Conservation (phyloP, 192 early-diverging fungal species). For the Pilobolus umbonatus region DNA sequence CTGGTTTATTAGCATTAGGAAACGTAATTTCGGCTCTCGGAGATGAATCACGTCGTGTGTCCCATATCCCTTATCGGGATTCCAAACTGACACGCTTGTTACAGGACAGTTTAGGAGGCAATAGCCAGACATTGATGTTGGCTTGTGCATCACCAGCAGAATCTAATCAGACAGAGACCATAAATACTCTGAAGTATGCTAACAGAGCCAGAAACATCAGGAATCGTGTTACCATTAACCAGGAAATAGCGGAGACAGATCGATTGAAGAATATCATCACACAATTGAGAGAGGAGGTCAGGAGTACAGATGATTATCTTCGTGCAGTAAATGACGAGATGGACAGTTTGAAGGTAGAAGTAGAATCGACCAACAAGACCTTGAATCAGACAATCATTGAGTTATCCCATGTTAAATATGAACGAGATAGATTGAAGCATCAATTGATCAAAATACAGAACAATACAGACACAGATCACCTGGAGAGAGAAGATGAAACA, state of each 20-base stretch:
- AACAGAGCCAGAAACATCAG: constrained; percentile 92
- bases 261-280: constrained; percentile 7
- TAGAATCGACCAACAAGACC: not conserved
- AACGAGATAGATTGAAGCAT: not conserved
- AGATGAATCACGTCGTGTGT: constrained; percentile 56
- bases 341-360: constrained; percentile 15
- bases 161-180: constrained; percentile 77
- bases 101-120: constrained; percentile 95
- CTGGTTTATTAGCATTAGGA: constrained; percentile 89
- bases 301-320: constrained; percentile 12
- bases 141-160: constrained; percentile 89
- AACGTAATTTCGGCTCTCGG: constrained; percentile 97
- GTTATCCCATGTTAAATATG: constrained; percentile 1
- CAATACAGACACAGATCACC: not conserved
- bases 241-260: constrained; percentile 20
- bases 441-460: not conserved
- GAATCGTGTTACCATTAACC: constrained; percentile 41
- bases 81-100: constrained; percentile 94
- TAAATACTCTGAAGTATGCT: constrained; percentile 95
- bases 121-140: constrained; percentile 86
- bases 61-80: constrained; percentile 94
- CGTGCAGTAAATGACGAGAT: constrained; percentile 28
- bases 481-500: not conserved
- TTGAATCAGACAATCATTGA: not conserved
- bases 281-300: constrained; percentile 13